Conservation (phyloP, 305 asterid species). For the Fraxinus sp. region DNA sequence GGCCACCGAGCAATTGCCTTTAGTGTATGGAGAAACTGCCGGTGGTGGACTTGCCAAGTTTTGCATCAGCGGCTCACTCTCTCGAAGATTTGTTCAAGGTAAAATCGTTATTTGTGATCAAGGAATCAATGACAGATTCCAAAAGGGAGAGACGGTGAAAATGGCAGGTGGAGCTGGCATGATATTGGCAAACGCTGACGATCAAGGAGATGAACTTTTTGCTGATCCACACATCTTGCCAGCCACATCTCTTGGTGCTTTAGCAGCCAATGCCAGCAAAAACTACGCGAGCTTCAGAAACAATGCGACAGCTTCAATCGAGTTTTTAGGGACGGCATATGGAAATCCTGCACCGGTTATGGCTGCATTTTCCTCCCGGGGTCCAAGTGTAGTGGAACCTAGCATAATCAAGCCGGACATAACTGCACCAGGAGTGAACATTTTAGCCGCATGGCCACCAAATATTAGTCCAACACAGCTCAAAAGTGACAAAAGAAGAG, state of each 20-base stretch:
- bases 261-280: slow-evolving; percentile 42
- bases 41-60: slow-evolving; percentile 41
- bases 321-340: slow-evolving; percentile 42
- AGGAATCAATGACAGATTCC: slow-evolving; percentile 49
- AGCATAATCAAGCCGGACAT: slow-evolving; percentile 67
- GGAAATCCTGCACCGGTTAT: slow-evolving; percentile 52
- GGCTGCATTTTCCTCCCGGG: slow-evolving; percentile 76
- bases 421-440: slow-evolving; percentile 73
- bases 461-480: slow-evolving; percentile 54
- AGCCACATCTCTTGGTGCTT: slow-evolving; percentile 48
- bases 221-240: slow-evolving; percentile 65
- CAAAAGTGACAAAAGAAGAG: slow-evolving; percentile 45
- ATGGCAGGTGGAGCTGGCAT: slow-evolving; percentile 65
- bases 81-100: slow-evolving; percentile 42
- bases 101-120: slow-evolving; percentile 67
- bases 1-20: slow-evolving; percentile 34
- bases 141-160: slow-evolving; percentile 58
- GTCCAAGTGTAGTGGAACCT: slow-evolving; percentile 52
- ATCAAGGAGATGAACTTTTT: slow-evolving; percentile 54
- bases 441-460: slow-evolving; percentile 80
- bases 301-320: slow-evolving; percentile 46
- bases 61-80: slow-evolving; percentile 48
- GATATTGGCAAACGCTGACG: slow-evolving; percentile 44
- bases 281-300: slow-evolving; percentile 35
- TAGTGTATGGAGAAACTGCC: slow-evolving; percentile 44